Evolutionary conservation across 2,329 filamentous ascomycete species (phyloP), one percentile per base, ranked within the genome.

Genomic region (Helotiales sp.): DNA sequence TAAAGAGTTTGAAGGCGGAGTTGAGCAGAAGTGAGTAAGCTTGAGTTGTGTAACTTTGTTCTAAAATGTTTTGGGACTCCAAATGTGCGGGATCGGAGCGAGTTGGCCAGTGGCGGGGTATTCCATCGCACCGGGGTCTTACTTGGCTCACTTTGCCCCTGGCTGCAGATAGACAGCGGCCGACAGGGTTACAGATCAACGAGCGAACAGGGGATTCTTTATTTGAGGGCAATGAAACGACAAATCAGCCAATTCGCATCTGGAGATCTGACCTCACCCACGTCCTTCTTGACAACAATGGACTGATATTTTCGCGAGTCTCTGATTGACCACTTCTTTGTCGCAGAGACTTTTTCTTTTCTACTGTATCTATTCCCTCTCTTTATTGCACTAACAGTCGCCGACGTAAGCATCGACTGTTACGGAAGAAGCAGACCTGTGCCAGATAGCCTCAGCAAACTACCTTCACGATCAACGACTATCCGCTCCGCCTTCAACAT

Each of bases 401-500:
- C 61, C 47, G 61, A 55, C 17, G 13, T 45, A 43, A 34, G 43
- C 43, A 50, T 22, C n/a, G 5, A 49, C 7, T 40, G 20, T 32
- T 20, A 13, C 49, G 13, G 54, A 40, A 40, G 7, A 57, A 40
- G 47, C 22, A 28, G 22, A 28, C 22, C 13, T 34, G 40, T 15
- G 52, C 28, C 28, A 55, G 52, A 20, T 34, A 55, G 28, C 28
- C 17, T 55, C 30, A 34, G 6, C 17, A 3, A 22, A 22, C 28
- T 1, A 55, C 15, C n/a, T 34, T 58, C 57, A 45, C 34, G 15
- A 47, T 30, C 26, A 22, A 7, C 57, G 37, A 28, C 37, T 45
- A 57, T 57, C 52, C 52, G 34, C 34, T 63, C 49, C 15, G 32
- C 45, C 30, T 32, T 57, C 68, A 66, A 45, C 32, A 78, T 78